Evolutionary conservation across 1,139 yeast genomes (phyloP).

Genomic region (Suhomyces panamericanus): DNA sequence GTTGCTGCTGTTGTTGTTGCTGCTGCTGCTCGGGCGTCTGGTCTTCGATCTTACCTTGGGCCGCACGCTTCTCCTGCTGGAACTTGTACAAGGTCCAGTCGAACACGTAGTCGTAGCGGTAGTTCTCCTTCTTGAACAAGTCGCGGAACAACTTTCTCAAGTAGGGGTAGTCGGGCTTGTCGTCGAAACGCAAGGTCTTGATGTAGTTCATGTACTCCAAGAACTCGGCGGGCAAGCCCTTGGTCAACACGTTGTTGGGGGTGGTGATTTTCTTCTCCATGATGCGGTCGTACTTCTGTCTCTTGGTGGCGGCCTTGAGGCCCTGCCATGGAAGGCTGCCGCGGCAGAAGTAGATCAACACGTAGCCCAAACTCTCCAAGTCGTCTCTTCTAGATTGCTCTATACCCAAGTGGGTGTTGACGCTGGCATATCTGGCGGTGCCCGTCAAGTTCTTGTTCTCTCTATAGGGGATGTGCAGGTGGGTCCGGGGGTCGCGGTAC

Average conservation of each 20-base stretch:
- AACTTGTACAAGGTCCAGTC: slow-evolving; percentile 96
- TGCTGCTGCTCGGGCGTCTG: slow-evolving; percentile 22
- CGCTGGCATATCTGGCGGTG: slow-evolving; percentile 94
- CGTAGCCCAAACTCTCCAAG: slow-evolving; percentile 93
- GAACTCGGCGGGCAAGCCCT: slow-evolving; percentile 91
- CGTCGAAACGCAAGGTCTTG: slow-evolving; percentile 89
- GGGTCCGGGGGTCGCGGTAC: slow-evolving; percentile 93
- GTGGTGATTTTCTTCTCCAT: slow-evolving; percentile 96
- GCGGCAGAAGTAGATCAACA: slow-evolving; percentile 88
- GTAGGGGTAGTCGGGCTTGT: slow-evolving; percentile 91
- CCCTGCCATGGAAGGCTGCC: slow-evolving; percentile 99
- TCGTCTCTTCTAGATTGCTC: slow-evolving; percentile 98
- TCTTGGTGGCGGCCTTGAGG: slow-evolving; percentile 91
- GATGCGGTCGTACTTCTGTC: slow-evolving; percentile 94
- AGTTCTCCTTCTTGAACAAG: slow-evolving; percentile 82
- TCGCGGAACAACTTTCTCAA: slow-evolving; percentile 89
- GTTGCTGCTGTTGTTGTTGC: slow-evolving; percentile 19
- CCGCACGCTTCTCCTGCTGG: slow-evolving; percentile 64
- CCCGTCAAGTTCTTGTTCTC: slow-evolving; percentile 97
- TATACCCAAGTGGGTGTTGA: slow-evolving; percentile 94
- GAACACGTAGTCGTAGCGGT: slow-evolving; percentile 89
- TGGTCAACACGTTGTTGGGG: slow-evolving; percentile 82
- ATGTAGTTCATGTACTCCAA: slow-evolving; percentile 86
- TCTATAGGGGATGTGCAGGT: slow-evolving; percentile 92
- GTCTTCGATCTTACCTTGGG: slow-evolving; percentile 36